Percentiles rank a stretch among this genome's conserved stretches.
Evolutionary conservation across 495 filamentous ascomycete species (phyloP).

Genomic region (Aspergillus kassunensis): DNA sequence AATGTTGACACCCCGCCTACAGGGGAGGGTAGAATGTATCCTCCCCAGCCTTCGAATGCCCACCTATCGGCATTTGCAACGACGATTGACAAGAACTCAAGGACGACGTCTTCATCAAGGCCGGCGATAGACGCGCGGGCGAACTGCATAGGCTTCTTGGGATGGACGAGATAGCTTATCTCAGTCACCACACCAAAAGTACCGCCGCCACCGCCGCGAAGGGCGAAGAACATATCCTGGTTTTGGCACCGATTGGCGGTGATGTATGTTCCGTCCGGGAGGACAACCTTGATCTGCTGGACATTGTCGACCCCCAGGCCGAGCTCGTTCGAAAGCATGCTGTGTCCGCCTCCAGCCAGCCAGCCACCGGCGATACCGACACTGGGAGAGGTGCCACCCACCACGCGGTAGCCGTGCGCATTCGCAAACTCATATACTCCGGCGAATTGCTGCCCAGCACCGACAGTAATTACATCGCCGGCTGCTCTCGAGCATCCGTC

Average conservation of each 20-base stretch:
- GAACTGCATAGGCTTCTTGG: slow-evolving; percentile 30
- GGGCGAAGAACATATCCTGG: slow-evolving; percentile 53
- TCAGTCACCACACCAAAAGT: slow-evolving; percentile 46
- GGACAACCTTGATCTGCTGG: slow-evolving; percentile 37
- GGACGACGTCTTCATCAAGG: slow-evolving; percentile 19
- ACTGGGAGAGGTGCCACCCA: slow-evolving; percentile 16
- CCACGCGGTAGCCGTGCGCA: slow-evolving; percentile 17
- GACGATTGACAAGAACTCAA: slow-evolving; percentile 25
- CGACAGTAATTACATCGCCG: slow-evolving; percentile 19
- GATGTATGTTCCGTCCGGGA: slow-evolving; percentile 42
- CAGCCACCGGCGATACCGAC: slow-evolving; percentile 42
- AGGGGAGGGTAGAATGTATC: slow-evolving; percentile 24
- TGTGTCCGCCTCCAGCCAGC: slow-evolving; percentile 38
- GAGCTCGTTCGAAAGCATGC: slow-evolving; percentile 26
- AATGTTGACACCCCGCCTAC: not conserved
- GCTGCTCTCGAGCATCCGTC: slow-evolving; percentile 13
- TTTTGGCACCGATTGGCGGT: slow-evolving; percentile 45
- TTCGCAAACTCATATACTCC: slow-evolving; percentile 25
- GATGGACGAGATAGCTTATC: slow-evolving; percentile 17
- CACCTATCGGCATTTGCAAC: slow-evolving; percentile 31
- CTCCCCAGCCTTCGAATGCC: slow-evolving; percentile 43
- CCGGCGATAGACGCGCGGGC: slow-evolving; percentile 28
- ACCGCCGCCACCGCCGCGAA: slow-evolving; percentile 53
- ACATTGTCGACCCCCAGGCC: slow-evolving; percentile 32
- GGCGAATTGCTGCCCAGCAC: slow-evolving; percentile 21